phyloP scores from a whole-genome alignment of 2,329 filamentous ascomycete genomes.

The Trichoderma sp. region DNA sequence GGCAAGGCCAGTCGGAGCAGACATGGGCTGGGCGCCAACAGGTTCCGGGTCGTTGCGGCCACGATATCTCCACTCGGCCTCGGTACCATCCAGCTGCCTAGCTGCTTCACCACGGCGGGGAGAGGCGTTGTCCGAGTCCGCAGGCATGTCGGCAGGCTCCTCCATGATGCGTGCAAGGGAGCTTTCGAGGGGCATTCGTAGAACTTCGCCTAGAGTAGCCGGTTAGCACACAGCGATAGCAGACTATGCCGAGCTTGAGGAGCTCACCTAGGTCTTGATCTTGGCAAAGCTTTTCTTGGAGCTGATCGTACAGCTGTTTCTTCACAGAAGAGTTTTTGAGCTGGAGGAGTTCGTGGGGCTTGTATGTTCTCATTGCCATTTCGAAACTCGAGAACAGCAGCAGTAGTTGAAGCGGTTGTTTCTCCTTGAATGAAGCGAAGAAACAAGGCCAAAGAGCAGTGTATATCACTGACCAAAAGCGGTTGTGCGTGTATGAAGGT shows the following conservation, averaged over 20 bases:
- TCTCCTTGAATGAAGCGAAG: slow-evolving; percentile 41
- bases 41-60: slow-evolving; percentile 50
- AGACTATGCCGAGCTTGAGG: slow-evolving; percentile 12
- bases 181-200: slow-evolving; percentile 37
- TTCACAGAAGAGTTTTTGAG: slow-evolving; percentile 37
- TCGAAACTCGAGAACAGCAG: slow-evolving; percentile 40
- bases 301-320: slow-evolving; percentile 36
- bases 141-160: slow-evolving; percentile 33
- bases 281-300: slow-evolving; percentile 42
- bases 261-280: slow-evolving; percentile 48
- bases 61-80: slow-evolving; percentile 49
- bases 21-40: slow-evolving; percentile 50
- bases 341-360: slow-evolving; percentile 48
- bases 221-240: background rate
- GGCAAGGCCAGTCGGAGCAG: slow-evolving; percentile 55
- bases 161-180: slow-evolving; percentile 40
- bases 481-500: slow-evolving; percentile 39
- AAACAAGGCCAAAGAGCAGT: slow-evolving; percentile 45
- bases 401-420: slow-evolving; percentile 47
- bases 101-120: slow-evolving; percentile 31
- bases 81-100: slow-evolving; percentile 46
- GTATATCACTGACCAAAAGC: slow-evolving; percentile 29
- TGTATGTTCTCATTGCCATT: slow-evolving; percentile 51
- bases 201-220: slow-evolving; percentile 37
- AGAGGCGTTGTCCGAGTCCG: slow-evolving; percentile 17